Conservation (phyloP, 2,329 filamentous ascomycete genomes). For the Cryphonectria naterciae region DNA sequence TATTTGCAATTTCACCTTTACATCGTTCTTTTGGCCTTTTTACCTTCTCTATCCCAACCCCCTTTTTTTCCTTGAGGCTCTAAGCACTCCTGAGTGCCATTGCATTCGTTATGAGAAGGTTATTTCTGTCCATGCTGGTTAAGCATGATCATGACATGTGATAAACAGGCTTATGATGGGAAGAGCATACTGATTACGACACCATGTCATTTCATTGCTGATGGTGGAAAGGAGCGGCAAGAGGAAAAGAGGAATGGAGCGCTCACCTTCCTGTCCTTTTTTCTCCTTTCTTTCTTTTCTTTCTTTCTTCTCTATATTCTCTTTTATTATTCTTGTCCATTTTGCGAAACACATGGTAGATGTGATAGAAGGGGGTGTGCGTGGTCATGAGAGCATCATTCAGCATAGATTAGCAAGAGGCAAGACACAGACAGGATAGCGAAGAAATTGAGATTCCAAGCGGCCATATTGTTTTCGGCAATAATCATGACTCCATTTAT, state of each 20-base stretch:
- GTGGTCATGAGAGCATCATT: slow-evolving; percentile 15
- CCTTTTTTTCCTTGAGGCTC: neutral
- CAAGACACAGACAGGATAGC: slow-evolving; percentile 23
- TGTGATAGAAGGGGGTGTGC: neutral
- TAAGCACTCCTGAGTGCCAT: neutral
- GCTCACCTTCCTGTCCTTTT: neutral
- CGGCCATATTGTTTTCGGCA: neutral
- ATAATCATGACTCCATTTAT: neutral
- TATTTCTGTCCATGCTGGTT: neutral
- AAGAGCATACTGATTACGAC: neutral
- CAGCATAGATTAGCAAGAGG: slow-evolving; percentile 17
- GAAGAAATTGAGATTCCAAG: slow-evolving; percentile 15
- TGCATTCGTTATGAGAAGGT: neutral
- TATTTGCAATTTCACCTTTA: neutral
- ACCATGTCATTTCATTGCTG: neutral
- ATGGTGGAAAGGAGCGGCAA: neutral
- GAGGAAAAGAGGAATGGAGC: neutral
- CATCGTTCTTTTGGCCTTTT: neutral
- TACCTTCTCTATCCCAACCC: no score
- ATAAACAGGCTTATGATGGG: slow-evolving; percentile 1
- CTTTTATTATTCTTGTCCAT: neutral
- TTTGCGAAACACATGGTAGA: neutral
- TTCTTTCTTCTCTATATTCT: neutral
- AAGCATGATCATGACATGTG: neutral
- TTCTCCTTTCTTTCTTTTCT: neutral